A percentile compares a stretch with the other conserved stretches of the same genome.
These are phyloP conservation scores for Claviceps lovelessii DNA, from an alignment of 2,329 filamentous ascomycete genomes.

Conservation along the genomic window DNA sequence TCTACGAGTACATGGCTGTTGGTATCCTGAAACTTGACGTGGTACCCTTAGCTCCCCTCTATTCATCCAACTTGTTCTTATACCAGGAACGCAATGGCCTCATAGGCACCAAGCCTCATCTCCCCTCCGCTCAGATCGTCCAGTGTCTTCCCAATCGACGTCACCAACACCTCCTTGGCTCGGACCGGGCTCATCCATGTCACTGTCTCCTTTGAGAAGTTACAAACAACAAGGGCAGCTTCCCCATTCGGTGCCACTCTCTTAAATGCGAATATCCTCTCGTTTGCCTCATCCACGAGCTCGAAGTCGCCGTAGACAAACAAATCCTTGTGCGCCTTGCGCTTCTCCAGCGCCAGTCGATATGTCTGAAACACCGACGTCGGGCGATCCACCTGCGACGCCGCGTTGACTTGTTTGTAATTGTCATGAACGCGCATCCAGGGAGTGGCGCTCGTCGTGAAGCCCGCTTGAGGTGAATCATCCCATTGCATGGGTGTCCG, in stretches of 20 bases:
- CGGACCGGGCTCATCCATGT: conserved; percentile 16
- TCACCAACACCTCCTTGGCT: conserved; percentile 21
- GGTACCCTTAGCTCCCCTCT: background rate
- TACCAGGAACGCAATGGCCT: conserved; percentile 20
- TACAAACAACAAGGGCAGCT: conserved; percentile 23
- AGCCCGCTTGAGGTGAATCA: conserved; percentile 44
- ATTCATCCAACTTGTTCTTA: conserved; percentile 4
- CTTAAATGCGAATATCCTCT: conserved; percentile 24
- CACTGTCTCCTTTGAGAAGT: conserved; percentile 21
- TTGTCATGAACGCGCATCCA: conserved; percentile 61
- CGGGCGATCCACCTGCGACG: conserved; percentile 31
- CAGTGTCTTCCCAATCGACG: conserved; percentile 16
- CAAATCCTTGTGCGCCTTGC: conserved; percentile 46
- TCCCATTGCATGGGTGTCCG: conserved; percentile 63
- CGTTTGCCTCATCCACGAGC: conserved; percentile 22
- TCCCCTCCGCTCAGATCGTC: conserved; percentile 14
- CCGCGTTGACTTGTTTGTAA: conserved; percentile 48
- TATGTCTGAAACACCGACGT: conserved; percentile 48
- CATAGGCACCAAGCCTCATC: conserved; percentile 22
- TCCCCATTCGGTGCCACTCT: conserved; percentile 18
- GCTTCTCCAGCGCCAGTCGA: conserved; percentile 39
- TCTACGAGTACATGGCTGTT: background rate
- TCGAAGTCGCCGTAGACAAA: conserved; percentile 50
- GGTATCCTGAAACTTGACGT: background rate
- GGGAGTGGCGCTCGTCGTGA: conserved; percentile 40